A percentile compares a stretch with the other conserved stretches of the same genome.
phyloP scores from a whole-genome alignment of 176 grass and related monocot species.

The Miscanthus lutarioriparius region DNA sequence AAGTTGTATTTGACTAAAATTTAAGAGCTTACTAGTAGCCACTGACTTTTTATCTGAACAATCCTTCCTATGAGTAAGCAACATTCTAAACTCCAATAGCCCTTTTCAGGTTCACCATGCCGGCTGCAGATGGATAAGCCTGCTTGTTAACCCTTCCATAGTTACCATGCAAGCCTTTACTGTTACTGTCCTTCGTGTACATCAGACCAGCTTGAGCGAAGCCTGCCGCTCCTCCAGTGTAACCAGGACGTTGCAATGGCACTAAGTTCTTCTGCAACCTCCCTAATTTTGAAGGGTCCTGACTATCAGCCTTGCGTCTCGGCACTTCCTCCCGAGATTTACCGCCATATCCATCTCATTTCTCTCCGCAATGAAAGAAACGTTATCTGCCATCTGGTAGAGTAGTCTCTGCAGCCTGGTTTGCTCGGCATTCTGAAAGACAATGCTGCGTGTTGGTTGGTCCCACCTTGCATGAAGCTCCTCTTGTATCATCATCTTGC shows the following conservation, averaged over 20 bases:
- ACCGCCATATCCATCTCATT: conserved; percentile 85
- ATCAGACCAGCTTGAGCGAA: conserved; percentile 40
- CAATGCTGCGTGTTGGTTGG: conserved; percentile 76
- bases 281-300: conserved; percentile 49
- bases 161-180: conserved; percentile 42
- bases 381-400: conserved; percentile 90
- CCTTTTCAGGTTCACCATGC: conserved; percentile 73
- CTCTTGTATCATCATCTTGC: conserved; percentile 94
- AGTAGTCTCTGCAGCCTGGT: conserved; percentile 79
- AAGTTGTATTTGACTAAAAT: not conserved
- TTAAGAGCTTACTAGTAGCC: not conserved
- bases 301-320: conserved; percentile 64
- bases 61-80: not conserved
- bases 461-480: conserved; percentile 92
- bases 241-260: conserved; percentile 36
- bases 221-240: conserved; percentile 46
- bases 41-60: not conserved
- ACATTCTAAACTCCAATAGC: conserved; percentile 49
- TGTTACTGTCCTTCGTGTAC: conserved; percentile 50
- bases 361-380: conserved; percentile 72
- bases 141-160: conserved; percentile 41
- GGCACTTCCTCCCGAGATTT: conserved; percentile 60
- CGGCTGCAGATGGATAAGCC: conserved; percentile 7
- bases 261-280: conserved; percentile 74
- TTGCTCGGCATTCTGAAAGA: conserved; percentile 89